A percentile compares a stretch with the other conserved stretches of the same genome.
phyloP scores from a whole-genome alignment of 148 eudicot genomes.

The Gaultheria prostrata region DNA sequence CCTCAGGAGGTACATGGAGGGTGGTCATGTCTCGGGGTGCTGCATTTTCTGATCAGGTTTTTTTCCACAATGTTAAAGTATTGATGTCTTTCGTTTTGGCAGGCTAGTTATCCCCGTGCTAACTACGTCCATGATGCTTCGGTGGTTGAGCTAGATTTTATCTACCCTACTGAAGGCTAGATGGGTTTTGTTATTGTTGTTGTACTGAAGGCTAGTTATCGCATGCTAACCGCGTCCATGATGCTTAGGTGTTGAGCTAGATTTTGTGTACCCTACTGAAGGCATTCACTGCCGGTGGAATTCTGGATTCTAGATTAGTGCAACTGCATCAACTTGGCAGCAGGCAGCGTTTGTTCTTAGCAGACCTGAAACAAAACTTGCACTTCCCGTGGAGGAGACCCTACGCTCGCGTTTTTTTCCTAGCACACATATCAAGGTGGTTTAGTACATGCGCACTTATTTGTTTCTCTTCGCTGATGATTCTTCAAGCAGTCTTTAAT shows the following conservation, averaged over 20 bases:
- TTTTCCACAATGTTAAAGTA: background rate
- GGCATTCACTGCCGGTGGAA: conserved; percentile 11
- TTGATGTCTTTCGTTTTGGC: background rate
- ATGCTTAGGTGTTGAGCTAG: too few species aligned
- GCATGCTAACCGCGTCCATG: too few species aligned
- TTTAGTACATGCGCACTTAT: background rate
- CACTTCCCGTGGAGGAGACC: conserved; percentile 2
- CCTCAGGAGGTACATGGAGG: conserved; percentile 67
- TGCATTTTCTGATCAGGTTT: conserved; percentile 62
- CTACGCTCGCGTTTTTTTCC: conserved; percentile 19
- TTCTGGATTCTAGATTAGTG: conserved; percentile 17
- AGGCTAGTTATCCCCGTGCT: background rate
- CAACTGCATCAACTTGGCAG: conserved; percentile 22
- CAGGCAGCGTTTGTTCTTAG: conserved; percentile 26
- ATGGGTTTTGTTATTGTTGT: too few species aligned
- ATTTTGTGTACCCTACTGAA: too few species aligned
- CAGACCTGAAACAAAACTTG: conserved; percentile 5
- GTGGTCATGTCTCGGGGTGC: conserved; percentile 74
- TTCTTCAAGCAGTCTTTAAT: background rate
- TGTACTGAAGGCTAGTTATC: too few species aligned
- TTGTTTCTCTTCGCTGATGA: conserved; percentile 54
- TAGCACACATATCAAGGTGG: conserved; percentile 16
- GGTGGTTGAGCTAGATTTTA: conserved; percentile 9
- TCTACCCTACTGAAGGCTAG: conserved; percentile 23
- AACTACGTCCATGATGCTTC: background rate